Conservation (phyloP, 2,329 filamentous ascomycete genomes). For the Ilyonectria robusta region DNA sequence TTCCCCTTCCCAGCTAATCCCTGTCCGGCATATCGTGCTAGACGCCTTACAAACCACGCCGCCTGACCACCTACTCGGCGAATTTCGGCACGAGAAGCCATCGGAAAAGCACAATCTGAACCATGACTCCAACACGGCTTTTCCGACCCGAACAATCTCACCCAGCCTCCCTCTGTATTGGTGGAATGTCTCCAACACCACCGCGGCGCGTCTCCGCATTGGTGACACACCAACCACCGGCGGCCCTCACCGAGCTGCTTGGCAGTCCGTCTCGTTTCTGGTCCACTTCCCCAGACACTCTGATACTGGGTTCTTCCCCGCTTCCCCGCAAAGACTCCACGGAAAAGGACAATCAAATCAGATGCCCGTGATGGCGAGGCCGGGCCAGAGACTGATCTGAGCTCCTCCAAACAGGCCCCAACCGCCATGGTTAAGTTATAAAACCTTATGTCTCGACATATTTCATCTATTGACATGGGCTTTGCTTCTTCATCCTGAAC, state of each 20-base stretch:
- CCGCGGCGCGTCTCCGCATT: background rate
- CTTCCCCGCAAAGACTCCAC: conserved; percentile 8
- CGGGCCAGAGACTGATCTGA: background rate
- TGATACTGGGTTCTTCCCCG: background rate
- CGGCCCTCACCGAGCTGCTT: background rate
- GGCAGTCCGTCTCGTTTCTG: background rate
- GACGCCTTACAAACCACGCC: background rate
- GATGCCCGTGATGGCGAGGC: background rate
- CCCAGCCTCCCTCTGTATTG: background rate
- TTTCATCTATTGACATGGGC: background rate
- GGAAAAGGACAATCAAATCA: conserved; percentile 6
- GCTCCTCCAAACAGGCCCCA: background rate
- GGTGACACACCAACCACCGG: background rate
- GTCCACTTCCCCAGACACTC: conserved; percentile 9
- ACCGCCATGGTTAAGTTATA: background rate
- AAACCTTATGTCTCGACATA: background rate
- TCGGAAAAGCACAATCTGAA: background rate
- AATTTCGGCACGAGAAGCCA: background rate
- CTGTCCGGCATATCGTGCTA: background rate
- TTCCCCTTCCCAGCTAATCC: background rate
- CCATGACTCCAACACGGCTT: background rate
- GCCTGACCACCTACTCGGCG: background rate
- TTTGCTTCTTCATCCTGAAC: background rate
- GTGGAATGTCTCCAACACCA: background rate
- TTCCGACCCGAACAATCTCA: conserved; percentile 1